Evolutionary conservation across 495 filamentous ascomycete genomes (phyloP).

Genomic region (Podospora conica): DNA sequence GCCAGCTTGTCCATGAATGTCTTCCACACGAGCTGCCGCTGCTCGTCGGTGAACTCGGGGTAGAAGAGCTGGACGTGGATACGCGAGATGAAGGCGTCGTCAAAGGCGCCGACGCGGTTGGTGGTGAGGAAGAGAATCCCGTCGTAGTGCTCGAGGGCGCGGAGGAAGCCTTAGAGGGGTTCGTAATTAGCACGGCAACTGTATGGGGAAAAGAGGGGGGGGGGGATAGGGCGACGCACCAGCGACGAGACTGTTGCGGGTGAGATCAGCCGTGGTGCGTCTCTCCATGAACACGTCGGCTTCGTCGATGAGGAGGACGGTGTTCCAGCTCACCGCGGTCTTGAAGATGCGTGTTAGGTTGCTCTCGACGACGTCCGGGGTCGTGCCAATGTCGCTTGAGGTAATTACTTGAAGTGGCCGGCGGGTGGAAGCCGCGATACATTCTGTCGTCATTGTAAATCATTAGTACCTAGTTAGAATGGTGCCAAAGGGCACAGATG

Average conservation of each 20-base stretch:
- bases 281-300: not conserved
- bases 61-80: slow-evolving; percentile 48
- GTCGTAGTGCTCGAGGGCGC: slow-evolving; percentile 51
- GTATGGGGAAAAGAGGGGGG: too few species aligned
- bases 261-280: not conserved
- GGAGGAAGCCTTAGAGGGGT: slow-evolving; percentile 35
- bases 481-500: too few species aligned
- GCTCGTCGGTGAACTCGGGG: slow-evolving; percentile 19
- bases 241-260: not conserved
- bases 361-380: not conserved
- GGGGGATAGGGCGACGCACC: not conserved
- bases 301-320: not conserved
- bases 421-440: not conserved
- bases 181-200: not conserved
- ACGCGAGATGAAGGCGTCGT: slow-evolving; percentile 51
- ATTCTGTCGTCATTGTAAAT: too few species aligned
- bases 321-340: not conserved
- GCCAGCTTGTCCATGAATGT: slow-evolving; percentile 18
- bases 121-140: slow-evolving; percentile 55
- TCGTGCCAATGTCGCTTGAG: not conserved
- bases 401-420: not conserved
- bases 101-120: slow-evolving; percentile 48
- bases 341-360: not conserved
- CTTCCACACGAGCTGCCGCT: slow-evolving; percentile 17
- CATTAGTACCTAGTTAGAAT: too few species aligned